Evolutionary conservation across 2,329 filamentous ascomycete genomes (phyloP), one percentile per base, ranked within the genome.

Genomic region (Apiospora pterosperma): DNA sequence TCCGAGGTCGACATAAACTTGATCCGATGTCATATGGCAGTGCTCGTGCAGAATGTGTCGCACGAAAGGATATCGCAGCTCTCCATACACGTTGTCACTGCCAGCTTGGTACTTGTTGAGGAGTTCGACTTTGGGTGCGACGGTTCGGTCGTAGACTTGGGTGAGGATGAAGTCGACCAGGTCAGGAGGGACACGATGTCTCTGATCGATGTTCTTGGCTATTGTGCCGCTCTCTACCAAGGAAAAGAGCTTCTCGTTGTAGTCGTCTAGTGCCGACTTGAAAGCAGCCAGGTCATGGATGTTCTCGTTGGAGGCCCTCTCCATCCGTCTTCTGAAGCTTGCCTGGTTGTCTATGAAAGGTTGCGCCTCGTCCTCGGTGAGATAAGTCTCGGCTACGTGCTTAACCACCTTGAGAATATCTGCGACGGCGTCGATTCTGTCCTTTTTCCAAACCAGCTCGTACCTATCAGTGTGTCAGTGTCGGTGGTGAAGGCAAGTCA

Each of bases 1-100:
- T 60, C 96, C 96, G 16, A 99, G 85, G 74, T 99, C 96, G 66
- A 99, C 90, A 75, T 99, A 98, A 41, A 96, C 88, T 71, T 96
- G 91, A 61, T 90, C 86, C 0, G 92, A 95, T 66, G 88, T 93
- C 76, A 98, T 88, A 55, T 87, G 84, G 3, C 91, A 91, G 75
- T 92, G 87, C 70, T 89, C 83, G 19, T 89, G 86, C 70, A 99
- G 89, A 66, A 98, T 92, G 65, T 90, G 88, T 67, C 90, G 91
- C 68, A 96, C 87, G 74, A 99, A 96, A 1, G 90, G 89, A 23
- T 93, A 91, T 36, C 96, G 84, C 31, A 99, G 86, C 77, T 99
- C 96, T 74, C 96, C 96, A 74, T 99, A 99, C 42, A 97, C 92
- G 71, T 97, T 95, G 77, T 97, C 93, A 69, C 92, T 92, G 70